Percentiles rank a stretch among this genome's conserved stretches.
Evolutionary conservation across 805 yeast genomes (phyloP).

Genomic region (Wickerhamomyces hampshirensis): DNA sequence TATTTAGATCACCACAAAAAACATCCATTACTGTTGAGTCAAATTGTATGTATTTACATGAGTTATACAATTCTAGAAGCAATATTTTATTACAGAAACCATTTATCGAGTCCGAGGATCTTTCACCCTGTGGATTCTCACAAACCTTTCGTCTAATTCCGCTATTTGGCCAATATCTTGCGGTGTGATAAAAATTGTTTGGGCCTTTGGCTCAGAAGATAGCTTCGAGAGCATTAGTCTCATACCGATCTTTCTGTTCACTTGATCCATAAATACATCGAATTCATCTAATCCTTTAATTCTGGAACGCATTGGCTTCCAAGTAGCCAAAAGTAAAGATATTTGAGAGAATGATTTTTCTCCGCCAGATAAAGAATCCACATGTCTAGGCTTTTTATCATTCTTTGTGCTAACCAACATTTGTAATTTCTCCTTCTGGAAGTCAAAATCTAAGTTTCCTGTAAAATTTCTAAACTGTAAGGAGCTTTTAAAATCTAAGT

Average conservation of each 20-base stretch:
- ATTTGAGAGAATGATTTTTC: constrained; percentile 94
- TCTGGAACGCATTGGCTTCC: constrained; percentile 88
- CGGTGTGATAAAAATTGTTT: constrained; percentile 91
- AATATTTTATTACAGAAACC: too few relatives aligned
- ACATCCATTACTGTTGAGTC: too few relatives aligned
- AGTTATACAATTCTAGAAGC: neutral
- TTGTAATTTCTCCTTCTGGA: constrained; percentile 42
- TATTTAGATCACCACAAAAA: too few relatives aligned
- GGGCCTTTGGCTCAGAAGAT: constrained; percentile 59
- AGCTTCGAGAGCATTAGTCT: constrained; percentile 67
- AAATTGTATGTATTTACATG: neutral
- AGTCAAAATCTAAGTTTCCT: constrained; percentile 68
- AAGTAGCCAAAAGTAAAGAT: constrained; percentile 79
- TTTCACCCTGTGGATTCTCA: constrained; percentile 58
- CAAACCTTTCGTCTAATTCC: constrained; percentile 55
- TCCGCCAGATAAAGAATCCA: constrained; percentile 90
- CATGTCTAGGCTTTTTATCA: constrained; percentile 56
- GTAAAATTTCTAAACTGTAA: constrained; percentile 63
- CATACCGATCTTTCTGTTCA: constrained; percentile 78
- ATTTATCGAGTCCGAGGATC: constrained; percentile 37
- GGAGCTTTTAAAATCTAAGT: constrained; percentile 52
- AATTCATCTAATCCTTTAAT: constrained; percentile 92
- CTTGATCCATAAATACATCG: constrained; percentile 96
- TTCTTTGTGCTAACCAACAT: constrained; percentile 59
- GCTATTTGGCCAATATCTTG: constrained; percentile 71